Evolutionary conservation across 2,329 filamentous ascomycete species (phyloP), one percentile per base, ranked within the genome.

Genomic region (Colletotrichum kahawae): DNA sequence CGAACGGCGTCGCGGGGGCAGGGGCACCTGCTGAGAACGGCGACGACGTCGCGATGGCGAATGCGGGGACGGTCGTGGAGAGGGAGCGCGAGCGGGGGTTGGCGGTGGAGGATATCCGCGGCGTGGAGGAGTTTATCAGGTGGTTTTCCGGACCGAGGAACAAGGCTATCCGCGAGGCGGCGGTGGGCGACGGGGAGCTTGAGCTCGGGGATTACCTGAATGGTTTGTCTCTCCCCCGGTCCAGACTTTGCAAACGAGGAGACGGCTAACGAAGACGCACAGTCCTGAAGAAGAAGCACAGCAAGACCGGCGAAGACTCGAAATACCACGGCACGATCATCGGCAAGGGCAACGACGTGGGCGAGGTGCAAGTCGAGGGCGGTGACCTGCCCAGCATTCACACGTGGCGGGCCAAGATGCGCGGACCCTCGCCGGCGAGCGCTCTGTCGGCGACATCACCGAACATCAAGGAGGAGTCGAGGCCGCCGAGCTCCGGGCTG

Each of bases 221-320:
- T 71, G 89, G 92, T 93, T 78, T 80, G 88, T 81, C 67, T 81
- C 67, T 12, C 33, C 14, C 27, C 9, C 13, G 9, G 5, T 27
- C n/a, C 18, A 24, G 29, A 31, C 29, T 18, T 13, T 7, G 9
- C 31, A 14, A 21, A 18, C 21, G n/a, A 12, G 5, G 14, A 63
- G 33, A 27, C n/a, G 34, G 24, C 57, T 54, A 29, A 76, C n/a
- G 27, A n/a, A n/a, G 5, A 7, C 36, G 4, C 33, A 18, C 78
- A 94, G 94, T 92, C 6, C 87, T 98, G 56, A 98, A 98, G 84
- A 97, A 96, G 85, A 98, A 97, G 82, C 95, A 98, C 83, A 95
- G 93, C 85, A 97, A 97, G 79, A 94, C 94, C 1, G 95, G 94
- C 77, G 95, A 97, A 80, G 95, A 98, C 81, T 93, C 93, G 12